A percentile compares a stretch with the other conserved stretches of the same genome.
phyloP scores from a whole-genome alignment of 352 stramenopile species.

The Aphanomyces astaci region DNA sequence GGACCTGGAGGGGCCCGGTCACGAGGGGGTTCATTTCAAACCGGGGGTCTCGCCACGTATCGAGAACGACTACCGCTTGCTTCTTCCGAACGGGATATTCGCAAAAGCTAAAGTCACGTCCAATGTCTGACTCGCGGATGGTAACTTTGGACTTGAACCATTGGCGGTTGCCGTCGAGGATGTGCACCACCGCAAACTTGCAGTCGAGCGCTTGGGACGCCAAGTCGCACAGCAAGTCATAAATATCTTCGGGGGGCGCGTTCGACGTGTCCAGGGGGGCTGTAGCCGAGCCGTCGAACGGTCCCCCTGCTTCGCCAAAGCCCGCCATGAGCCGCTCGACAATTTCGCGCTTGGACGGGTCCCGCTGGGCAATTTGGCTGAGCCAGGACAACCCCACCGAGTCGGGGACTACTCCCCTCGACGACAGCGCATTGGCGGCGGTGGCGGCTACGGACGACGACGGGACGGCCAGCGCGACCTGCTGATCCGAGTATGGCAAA shows the following conservation, averaged over 20 bases:
- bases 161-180: conserved; percentile 91
- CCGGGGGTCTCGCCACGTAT: conserved; percentile 78
- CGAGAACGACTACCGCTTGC: conserved; percentile 78
- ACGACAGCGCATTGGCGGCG: not conserved
- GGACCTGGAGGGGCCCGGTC: conserved; percentile 81
- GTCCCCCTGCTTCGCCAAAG: conserved; percentile 30
- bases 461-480: conserved; percentile 64
- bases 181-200: conserved; percentile 72
- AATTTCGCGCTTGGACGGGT: conserved; percentile 64
- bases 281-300: not conserved
- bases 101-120: conserved; percentile 79
- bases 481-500: conserved; percentile 33
- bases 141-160: conserved; percentile 91
- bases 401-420: conserved; percentile 54
- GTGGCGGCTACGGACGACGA: too few species aligned
- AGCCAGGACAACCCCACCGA: conserved; percentile 73
- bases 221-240: conserved; percentile 73
- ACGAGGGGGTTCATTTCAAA: conserved; percentile 88
- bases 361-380: conserved; percentile 52
- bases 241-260: conserved; percentile 44
- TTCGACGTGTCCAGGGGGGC: conserved; percentile 38
- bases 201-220: conserved; percentile 63
- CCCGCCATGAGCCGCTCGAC: conserved; percentile 62
- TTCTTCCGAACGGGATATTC: conserved; percentile 69
- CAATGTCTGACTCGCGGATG: conserved; percentile 65